Conservation (phyloP, 2,329 filamentous ascomycete genomes). For the Aspergillus brasiliensis region DNA sequence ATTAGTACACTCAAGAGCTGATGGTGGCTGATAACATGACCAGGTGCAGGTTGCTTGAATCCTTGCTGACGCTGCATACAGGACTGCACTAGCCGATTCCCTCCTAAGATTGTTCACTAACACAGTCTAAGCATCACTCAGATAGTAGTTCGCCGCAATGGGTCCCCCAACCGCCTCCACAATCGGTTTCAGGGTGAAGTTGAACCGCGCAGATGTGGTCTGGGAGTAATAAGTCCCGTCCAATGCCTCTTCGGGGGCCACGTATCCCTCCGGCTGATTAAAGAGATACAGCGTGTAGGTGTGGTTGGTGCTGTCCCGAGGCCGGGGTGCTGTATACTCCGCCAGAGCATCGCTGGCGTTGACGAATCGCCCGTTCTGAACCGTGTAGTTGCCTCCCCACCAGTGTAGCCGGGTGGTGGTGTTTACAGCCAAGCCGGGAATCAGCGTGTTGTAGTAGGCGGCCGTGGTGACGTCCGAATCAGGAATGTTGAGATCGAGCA, state of each 20-base stretch:
- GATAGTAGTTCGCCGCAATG: not conserved
- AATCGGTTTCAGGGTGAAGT: not conserved
- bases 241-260: not conserved
- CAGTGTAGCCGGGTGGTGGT: constrained; percentile 1
- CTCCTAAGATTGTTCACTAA: too few relatives aligned
- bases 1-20: too few relatives aligned
- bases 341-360: not conserved
- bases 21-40: too few relatives aligned
- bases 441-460: not conserved
- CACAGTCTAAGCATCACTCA: not conserved
- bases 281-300: not conserved
- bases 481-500: constrained; percentile 5
- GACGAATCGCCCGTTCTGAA: not conserved
- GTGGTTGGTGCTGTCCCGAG: not conserved
- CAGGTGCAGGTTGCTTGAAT: too few relatives aligned
- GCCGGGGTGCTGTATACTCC: not conserved
- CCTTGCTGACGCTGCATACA: too few relatives aligned
- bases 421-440: not conserved
- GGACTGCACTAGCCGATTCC: too few relatives aligned
- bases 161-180: not conserved
- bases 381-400: constrained; percentile 1
- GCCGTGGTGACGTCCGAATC: constrained; percentile 2
- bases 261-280: not conserved
- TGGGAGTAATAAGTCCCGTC: not conserved
- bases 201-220: not conserved